phyloP scores from a whole-genome alignment of 2,329 filamentous ascomycete species.

The Alternaria ventricosa region DNA sequence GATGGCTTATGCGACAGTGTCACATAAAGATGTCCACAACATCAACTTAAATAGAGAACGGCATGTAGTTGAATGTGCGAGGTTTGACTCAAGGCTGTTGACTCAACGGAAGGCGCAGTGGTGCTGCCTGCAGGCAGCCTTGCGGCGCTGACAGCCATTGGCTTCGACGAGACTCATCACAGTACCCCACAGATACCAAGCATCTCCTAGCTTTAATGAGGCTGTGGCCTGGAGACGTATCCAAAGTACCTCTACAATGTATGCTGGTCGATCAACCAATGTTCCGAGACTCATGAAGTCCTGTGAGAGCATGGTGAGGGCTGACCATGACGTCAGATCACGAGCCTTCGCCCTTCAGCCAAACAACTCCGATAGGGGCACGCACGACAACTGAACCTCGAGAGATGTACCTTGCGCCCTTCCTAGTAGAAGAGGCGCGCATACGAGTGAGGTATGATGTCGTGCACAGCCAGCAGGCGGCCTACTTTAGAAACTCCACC shows the following conservation, averaged over 20 bases:
- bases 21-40: not conserved
- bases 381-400: not conserved
- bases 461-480: not conserved
- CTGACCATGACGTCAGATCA: not conserved
- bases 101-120: constrained; percentile 28
- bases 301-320: not conserved
- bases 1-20: not conserved
- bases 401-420: not conserved
- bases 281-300: not conserved
- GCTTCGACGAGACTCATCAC: constrained; percentile 2
- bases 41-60: constrained; percentile 4
- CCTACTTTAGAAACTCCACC: not conserved
- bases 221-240: not conserved
- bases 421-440: not conserved
- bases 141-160: constrained; percentile 23
- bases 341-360: constrained; percentile 2
- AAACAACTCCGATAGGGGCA: not conserved
- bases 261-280: not conserved
- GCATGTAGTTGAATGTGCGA: not conserved
- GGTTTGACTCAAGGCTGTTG: constrained; percentile 33
- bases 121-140: constrained; percentile 41
- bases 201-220: not conserved
- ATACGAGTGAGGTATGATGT: not conserved
- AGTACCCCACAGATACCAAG: constrained; percentile 5
- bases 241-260: not conserved